phyloP scores from a whole-genome alignment of 2,329 filamentous ascomycete genomes.

The Anthostomella pinea region DNA sequence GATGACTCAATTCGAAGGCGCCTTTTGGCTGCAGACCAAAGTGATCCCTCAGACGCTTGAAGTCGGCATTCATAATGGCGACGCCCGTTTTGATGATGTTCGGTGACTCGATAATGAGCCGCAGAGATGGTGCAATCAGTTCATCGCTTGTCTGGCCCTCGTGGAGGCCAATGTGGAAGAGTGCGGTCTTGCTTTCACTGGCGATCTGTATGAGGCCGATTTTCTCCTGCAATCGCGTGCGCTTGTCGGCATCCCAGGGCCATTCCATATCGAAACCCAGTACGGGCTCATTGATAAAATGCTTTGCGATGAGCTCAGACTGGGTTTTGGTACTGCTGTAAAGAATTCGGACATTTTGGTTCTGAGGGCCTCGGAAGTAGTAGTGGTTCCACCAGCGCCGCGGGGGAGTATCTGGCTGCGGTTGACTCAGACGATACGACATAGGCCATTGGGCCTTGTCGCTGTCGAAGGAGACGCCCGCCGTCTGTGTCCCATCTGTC shows the following conservation, averaged over 20 bases:
- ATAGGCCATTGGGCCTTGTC: constrained; percentile 21
- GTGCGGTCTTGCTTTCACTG: constrained; percentile 19
- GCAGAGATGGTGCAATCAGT: constrained; percentile 25
- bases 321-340: constrained; percentile 17
- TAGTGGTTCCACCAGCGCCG: constrained; percentile 14
- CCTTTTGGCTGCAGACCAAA: constrained; percentile 21
- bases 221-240: constrained; percentile 17
- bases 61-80: constrained; percentile 19
- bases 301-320: constrained; percentile 21
- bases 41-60: constrained; percentile 14
- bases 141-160: constrained; percentile 21
- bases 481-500: too few species aligned
- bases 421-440: constrained; percentile 11
- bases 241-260: constrained; percentile 12
- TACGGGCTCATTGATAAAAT: constrained; percentile 22
- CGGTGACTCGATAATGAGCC: constrained; percentile 22
- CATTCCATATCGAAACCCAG: constrained; percentile 31
- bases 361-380: constrained; percentile 17
- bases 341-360: constrained; percentile 9
- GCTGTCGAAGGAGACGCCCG: constrained; percentile 10
- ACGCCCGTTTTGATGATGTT: constrained; percentile 25
- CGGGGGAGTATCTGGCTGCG: background rate
- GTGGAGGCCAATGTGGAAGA: constrained; percentile 27
- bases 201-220: constrained; percentile 27
- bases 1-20: constrained; percentile 26